Evolutionary conservation across 805 yeast species (phyloP).

Genomic region (Zygoascus bituminiphila): DNA sequence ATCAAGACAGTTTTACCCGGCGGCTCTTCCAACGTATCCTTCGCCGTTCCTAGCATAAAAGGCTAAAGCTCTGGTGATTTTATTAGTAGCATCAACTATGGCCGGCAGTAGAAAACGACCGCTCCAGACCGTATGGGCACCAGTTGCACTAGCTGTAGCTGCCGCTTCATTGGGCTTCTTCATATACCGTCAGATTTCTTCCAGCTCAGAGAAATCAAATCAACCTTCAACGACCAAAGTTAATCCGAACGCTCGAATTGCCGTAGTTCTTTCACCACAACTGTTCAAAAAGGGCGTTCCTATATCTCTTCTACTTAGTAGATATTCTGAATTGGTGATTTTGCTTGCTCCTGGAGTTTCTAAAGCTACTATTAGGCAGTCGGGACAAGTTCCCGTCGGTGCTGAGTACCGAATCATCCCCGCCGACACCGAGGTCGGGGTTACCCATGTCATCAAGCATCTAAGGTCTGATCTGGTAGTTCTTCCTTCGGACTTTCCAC

Average conservation of each 20-base stretch:
- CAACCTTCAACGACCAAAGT: neutral
- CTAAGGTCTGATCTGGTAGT: slow-evolving; percentile 31
- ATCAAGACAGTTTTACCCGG: too few relatives aligned
- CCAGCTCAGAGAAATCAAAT: neutral
- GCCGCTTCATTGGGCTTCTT: neutral
- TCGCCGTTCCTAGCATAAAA: too few relatives aligned
- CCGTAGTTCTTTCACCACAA: slow-evolving; percentile 10
- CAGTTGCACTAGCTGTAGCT: neutral
- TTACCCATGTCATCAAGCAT: slow-evolving; percentile 50
- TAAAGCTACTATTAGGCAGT: slow-evolving; percentile 12
- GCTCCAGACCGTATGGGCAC: neutral
- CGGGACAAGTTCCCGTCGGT: slow-evolving; percentile 18
- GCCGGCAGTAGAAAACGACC: neutral
- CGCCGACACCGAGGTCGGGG: slow-evolving; percentile 41
- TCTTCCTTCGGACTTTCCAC: slow-evolving; percentile 15
- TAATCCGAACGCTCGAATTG: neutral
- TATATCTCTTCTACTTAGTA: slow-evolving; percentile 12
- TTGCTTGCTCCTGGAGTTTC: slow-evolving; percentile 30
- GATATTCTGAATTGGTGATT: slow-evolving; percentile 25
- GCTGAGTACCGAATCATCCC: slow-evolving; percentile 32
- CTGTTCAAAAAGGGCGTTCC: slow-evolving; percentile 16
- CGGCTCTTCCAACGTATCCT: too few relatives aligned
- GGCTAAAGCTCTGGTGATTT: too few relatives aligned
- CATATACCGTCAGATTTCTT: neutral
- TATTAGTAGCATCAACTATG: neutral